phyloP scores from a whole-genome alignment of 306 rosid genomes.

The Vigna hirtella region DNA sequence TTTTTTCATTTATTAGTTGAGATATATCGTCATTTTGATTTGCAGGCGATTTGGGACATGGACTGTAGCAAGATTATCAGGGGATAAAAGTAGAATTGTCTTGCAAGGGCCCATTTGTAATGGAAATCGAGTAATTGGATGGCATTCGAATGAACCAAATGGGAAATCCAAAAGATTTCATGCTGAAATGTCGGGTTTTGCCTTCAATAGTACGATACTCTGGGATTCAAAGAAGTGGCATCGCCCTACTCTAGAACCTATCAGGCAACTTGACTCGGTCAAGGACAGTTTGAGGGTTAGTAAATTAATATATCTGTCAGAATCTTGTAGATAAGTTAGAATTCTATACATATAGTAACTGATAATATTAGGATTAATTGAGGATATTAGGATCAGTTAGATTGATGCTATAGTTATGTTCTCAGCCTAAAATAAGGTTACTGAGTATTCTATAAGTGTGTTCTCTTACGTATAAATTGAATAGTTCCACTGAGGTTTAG shows the following conservation, averaged over 20 bases:
- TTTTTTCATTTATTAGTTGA: conserved; percentile 30
- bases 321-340: no score
- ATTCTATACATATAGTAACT: no score
- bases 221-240: conserved; percentile 91
- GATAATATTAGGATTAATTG: no score
- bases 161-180: conserved; percentile 65
- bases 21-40: conserved; percentile 34
- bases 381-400: no score
- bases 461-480: no score
- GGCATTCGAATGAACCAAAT: conserved; percentile 69
- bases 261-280: conserved; percentile 70
- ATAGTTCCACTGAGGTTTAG: no score
- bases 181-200: conserved; percentile 82
- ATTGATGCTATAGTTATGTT: no score
- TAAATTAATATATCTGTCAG: conserved; percentile 35
- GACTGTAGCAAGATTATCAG: conserved; percentile 66
- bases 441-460: no score
- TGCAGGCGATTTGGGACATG: conserved; percentile 91
- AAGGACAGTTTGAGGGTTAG: conserved; percentile 71
- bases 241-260: conserved; percentile 74
- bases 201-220: conserved; percentile 88
- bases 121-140: conserved; percentile 83
- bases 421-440: no score
- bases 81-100: conserved; percentile 48
- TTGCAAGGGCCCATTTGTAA: conserved; percentile 86